phyloP scores from a whole-genome alignment of 2,329 filamentous ascomycete species.

The Chalaropsis thielavioides region DNA sequence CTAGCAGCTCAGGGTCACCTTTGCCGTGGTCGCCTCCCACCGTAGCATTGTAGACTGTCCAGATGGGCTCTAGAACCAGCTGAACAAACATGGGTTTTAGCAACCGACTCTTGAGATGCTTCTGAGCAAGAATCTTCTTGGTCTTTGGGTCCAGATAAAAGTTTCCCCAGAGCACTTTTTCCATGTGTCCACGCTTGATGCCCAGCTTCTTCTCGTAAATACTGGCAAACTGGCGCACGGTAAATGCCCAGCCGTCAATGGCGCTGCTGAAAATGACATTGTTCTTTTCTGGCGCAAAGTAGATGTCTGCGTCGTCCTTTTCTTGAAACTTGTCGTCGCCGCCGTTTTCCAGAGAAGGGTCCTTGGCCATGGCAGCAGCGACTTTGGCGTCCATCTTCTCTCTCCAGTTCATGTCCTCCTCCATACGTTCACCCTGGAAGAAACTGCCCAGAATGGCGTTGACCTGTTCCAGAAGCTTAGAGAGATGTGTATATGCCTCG shows the following conservation, averaged over 20 bases:
- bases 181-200: constrained; percentile 73
- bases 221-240: constrained; percentile 79
- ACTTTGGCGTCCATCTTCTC: constrained; percentile 81
- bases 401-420: constrained; percentile 91
- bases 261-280: constrained; percentile 98
- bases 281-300: constrained; percentile 95
- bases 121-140: constrained; percentile 77
- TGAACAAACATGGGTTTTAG: constrained; percentile 97
- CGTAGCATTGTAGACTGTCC: constrained; percentile 89
- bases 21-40: constrained; percentile 68
- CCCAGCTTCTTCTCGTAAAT: constrained; percentile 95
- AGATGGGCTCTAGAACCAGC: constrained; percentile 85
- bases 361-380: constrained; percentile 53
- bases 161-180: constrained; percentile 93
- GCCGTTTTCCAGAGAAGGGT: constrained; percentile 29
- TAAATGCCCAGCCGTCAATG: constrained; percentile 98
- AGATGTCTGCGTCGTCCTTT: constrained; percentile 88
- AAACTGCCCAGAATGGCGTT: constrained; percentile 96
- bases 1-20: constrained; percentile 66
- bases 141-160: constrained; percentile 96
- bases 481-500: constrained; percentile 82
- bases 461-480: constrained; percentile 81
- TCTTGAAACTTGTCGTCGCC: constrained; percentile 66
- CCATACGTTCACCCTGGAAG: constrained; percentile 96
- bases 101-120: constrained; percentile 81